phyloP scores from a whole-genome alignment of 495 filamentous ascomycete genomes.

The Evansstolkia leycettana region DNA sequence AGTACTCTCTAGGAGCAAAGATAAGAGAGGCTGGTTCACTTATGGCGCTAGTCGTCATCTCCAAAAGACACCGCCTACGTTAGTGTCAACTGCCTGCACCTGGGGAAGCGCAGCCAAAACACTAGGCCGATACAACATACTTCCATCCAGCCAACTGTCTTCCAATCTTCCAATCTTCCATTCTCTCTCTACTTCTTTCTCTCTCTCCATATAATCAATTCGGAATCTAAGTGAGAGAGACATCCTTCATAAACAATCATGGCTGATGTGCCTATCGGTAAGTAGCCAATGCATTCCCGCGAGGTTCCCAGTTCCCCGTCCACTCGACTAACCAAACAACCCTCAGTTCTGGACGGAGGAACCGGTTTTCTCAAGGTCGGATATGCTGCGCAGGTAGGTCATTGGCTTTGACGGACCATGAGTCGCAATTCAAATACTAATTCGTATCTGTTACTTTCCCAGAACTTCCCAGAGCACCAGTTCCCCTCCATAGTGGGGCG shows the following conservation, averaged over 20 bases:
- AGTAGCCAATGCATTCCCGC: slow-evolving; percentile 15
- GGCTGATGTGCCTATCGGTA: slow-evolving; percentile 66
- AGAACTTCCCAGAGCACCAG: slow-evolving; percentile 98
- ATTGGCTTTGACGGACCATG: slow-evolving; percentile 1
- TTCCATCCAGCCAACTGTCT: too few species aligned
- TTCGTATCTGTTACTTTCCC: slow-evolving; percentile 2
- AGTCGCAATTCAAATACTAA: slow-evolving; percentile 6
- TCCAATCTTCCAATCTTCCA: too few species aligned
- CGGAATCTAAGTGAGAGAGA: too few species aligned
- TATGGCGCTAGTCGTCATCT: too few species aligned
- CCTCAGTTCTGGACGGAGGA: slow-evolving; percentile 93
- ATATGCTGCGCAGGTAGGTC: slow-evolving; percentile 73
- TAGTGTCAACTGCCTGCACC: too few species aligned
- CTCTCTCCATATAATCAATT: slow-evolving; percentile 7
- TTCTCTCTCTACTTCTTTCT: slow-evolving; percentile 9
- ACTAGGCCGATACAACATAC: too few species aligned
- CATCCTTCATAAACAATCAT: slow-evolving; percentile 27
- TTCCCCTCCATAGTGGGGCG: slow-evolving; percentile 97
- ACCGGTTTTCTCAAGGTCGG: slow-evolving; percentile 99
- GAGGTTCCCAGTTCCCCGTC: slow-evolving; percentile 11
- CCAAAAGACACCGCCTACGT: too few species aligned
- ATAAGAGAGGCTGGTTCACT: too few species aligned
- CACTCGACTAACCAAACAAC: slow-evolving; percentile 15
- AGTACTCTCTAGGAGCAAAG: too few species aligned
- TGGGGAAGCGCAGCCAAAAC: too few species aligned